A percentile compares a stretch with the other conserved stretches of the same genome.
These are phyloP conservation scores for Paramyrothecium roridum DNA, from an alignment of 2,329 filamentous ascomycete species.

Conservation along the genomic window DNA sequence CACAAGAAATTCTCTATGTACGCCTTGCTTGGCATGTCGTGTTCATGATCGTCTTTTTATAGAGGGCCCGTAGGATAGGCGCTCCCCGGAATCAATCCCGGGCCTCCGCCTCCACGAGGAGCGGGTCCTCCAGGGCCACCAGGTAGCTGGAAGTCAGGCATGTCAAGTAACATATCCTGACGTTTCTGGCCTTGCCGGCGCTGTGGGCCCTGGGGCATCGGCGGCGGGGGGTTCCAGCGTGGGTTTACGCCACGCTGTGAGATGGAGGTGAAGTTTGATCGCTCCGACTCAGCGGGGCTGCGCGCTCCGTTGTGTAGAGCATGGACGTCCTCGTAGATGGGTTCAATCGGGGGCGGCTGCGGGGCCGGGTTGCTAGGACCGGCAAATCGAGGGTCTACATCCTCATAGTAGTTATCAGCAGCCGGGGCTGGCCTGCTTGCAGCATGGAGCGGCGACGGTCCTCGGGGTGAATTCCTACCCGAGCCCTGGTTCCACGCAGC, in stretches of 20 bases:
- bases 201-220: conserved; percentile 39
- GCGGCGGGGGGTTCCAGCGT: conserved; percentile 64
- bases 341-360: conserved; percentile 28
- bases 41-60: conserved; percentile 13
- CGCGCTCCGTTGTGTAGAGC: conserved; percentile 49
- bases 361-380: conserved; percentile 27
- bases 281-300: conserved; percentile 75
- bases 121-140: conserved; percentile 28
- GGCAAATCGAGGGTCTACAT: conserved; percentile 85
- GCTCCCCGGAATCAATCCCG: conserved; percentile 49
- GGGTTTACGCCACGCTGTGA: conserved; percentile 87
- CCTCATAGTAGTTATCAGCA: conserved; percentile 74
- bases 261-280: conserved; percentile 84
- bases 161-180: conserved; percentile 74
- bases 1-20: not conserved
- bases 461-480: conserved; percentile 40
- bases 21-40: not conserved
- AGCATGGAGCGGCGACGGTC: conserved; percentile 39
- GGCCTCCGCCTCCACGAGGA: conserved; percentile 19
- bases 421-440: conserved; percentile 27
- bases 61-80: conserved; percentile 43
- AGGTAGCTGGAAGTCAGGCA: conserved; percentile 82
- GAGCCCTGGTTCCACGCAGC: conserved; percentile 51
- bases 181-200: conserved; percentile 50
- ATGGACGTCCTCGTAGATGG: conserved; percentile 61